Conservation (phyloP, 805 yeast genomes). For the Clavispora phyllophila region DNA sequence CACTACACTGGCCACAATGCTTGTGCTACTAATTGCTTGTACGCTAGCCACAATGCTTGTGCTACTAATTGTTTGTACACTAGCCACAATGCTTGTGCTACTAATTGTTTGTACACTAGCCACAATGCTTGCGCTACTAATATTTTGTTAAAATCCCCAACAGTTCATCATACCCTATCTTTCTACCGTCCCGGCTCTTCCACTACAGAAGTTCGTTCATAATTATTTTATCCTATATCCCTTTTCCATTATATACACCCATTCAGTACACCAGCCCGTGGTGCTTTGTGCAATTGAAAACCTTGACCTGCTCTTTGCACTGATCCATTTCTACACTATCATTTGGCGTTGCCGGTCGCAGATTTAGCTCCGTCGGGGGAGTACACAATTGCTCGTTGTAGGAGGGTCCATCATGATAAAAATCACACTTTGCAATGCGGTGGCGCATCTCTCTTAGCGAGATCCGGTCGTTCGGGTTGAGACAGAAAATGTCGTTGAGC, state of each 20-base stretch:
- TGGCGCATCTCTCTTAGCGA: constrained; percentile 34
- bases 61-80: too few species aligned
- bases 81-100: too few species aligned
- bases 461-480: constrained; percentile 48
- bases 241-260: background rate
- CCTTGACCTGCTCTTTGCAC: constrained; percentile 8
- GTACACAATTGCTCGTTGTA: constrained; percentile 15
- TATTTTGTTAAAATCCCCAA: too few species aligned
- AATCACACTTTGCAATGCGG: constrained; percentile 30
- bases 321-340: constrained; percentile 9
- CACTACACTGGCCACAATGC: too few species aligned
- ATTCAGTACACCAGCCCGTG: background rate
- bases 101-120: too few species aligned
- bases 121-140: too few species aligned
- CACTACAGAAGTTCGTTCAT: too few species aligned
- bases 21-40: too few species aligned
- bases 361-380: constrained; percentile 14
- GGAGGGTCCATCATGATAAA: constrained; percentile 22
- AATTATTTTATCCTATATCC: background rate
- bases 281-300: constrained; percentile 1
- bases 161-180: too few species aligned
- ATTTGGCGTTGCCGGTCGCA: constrained; percentile 7
- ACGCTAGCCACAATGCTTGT: too few species aligned
- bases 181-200: too few species aligned
- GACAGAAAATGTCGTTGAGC: constrained; percentile 38